Percentiles rank a stretch among this genome's conserved stretches.
phyloP scores from a whole-genome alignment of 306 rosid genomes.

The Luffa acutangula region DNA sequence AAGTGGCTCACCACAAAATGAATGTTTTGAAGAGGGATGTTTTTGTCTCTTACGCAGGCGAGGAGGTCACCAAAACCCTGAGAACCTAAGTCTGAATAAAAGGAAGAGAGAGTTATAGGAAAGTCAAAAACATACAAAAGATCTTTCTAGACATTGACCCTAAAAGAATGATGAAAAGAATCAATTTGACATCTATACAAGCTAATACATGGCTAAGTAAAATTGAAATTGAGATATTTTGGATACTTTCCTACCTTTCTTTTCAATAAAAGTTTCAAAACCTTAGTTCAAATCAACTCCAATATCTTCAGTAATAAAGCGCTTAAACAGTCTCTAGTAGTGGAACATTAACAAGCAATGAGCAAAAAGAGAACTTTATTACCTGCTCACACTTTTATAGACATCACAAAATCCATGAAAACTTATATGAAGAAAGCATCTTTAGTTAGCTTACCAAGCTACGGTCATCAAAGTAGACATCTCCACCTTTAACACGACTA shows the following conservation, averaged over 20 bases:
- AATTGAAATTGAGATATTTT: neutral
- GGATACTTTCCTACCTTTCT: constrained; percentile 38
- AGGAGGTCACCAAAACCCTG: constrained; percentile 88
- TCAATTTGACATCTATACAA: neutral
- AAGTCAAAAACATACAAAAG: constrained; percentile 10
- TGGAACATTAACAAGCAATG: neutral
- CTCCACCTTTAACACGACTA: constrained; percentile 89
- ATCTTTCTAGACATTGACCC: constrained; percentile 9
- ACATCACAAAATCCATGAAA: neutral
- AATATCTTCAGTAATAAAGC: constrained; percentile 76
- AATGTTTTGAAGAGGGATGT: constrained; percentile 72
- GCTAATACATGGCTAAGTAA: neutral
- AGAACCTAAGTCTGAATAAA: constrained; percentile 69
- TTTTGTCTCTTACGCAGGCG: constrained; percentile 77
- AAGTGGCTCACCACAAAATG: constrained; percentile 80
- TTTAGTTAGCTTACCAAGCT: constrained; percentile 52
- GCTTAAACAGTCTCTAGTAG: constrained; percentile 84
- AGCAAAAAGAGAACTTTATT: neutral
- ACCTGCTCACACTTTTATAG: neutral
- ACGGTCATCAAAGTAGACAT: constrained; percentile 73
- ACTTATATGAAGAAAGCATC: neutral
- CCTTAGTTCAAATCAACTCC: constrained; percentile 84
- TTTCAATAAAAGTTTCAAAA: constrained; percentile 62
- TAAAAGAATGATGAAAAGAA: neutral
- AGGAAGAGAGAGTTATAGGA: constrained; percentile 1